phyloP scores from a whole-genome alignment of 1,284 basidiomycete species.

The Volvariella surrecta region DNA sequence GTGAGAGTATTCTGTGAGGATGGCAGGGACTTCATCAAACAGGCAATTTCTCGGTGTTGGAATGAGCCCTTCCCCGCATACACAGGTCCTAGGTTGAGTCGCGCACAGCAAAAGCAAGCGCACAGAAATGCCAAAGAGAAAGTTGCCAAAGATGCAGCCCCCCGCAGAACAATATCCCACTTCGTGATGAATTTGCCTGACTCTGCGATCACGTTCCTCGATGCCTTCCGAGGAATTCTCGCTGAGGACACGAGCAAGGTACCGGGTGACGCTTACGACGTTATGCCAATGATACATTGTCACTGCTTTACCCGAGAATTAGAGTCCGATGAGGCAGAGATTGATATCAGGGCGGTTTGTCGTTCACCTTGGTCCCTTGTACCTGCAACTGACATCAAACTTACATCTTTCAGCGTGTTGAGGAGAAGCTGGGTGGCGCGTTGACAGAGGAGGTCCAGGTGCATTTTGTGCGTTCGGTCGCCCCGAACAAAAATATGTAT shows the following conservation, averaged over 20 bases:
- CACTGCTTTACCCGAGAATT: slow-evolving; percentile 93
- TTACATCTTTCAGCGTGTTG: slow-evolving; percentile 53
- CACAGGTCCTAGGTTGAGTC: slow-evolving; percentile 39
- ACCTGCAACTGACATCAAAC: slow-evolving; percentile 1
- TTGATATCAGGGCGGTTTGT: slow-evolving; percentile 76
- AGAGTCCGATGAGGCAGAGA: slow-evolving; percentile 58
- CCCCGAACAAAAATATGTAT: slow-evolving; percentile 98
- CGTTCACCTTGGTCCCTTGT: slow-evolving; percentile 3
- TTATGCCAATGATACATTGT: slow-evolving; percentile 90
- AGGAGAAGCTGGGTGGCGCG: slow-evolving; percentile 51
- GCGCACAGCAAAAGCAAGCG: slow-evolving; percentile 29
- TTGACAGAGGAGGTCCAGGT: slow-evolving; percentile 50
- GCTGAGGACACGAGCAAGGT: slow-evolving; percentile 23
- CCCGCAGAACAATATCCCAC: slow-evolving; percentile 63
- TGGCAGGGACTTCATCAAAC: slow-evolving; percentile 77
- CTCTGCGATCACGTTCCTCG: slow-evolving; percentile 84
- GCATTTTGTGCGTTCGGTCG: slow-evolving; percentile 86
- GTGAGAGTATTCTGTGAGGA: slow-evolving; percentile 74
- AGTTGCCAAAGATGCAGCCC: slow-evolving; percentile 10
- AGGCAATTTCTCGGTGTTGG: slow-evolving; percentile 43
- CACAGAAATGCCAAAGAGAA: slow-evolving; percentile 14
- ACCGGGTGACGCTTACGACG: slow-evolving; percentile 34
- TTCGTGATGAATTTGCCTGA: slow-evolving; percentile 98
- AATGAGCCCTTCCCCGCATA: slow-evolving; percentile 57
- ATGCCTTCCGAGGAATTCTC: slow-evolving; percentile 77